Base-by-base conservation (phyloP, 2,329 filamentous ascomycete species). In the Calonectria montana region DNA sequence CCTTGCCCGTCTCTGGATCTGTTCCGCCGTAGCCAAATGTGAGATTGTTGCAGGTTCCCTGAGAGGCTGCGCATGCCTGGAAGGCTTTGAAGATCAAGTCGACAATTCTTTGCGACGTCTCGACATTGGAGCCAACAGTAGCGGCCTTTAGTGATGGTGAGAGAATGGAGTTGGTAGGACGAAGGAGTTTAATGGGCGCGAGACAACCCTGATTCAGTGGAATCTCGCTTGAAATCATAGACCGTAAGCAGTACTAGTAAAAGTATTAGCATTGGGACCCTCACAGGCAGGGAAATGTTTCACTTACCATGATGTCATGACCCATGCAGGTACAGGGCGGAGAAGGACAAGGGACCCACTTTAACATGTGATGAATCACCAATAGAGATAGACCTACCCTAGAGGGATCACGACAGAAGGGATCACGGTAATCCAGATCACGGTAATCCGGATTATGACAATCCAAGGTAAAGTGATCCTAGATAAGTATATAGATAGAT, bases 191-290 rank as follows among this genome's bases (percentile, higher is more conserved):
- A 77, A 97, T 93, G 0, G 94, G 94, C 59, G 90, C 90, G 3
- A 97, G 86, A 75, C 94, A 97, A 74, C 94, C 94, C 83, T 97
- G 94, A 83, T 97, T 97, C 6, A 97, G 88, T 0, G 94, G 94
- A 16, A 97, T 96, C 75, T 96, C 94, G 75, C 94, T 90, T 43
- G 90, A 91, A 77, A 97, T 95, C 71, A 97, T 88, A 78, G 92
- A 94, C 50, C 94, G 91, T 15, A 97, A 87, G 77, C 93, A 94
- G 87, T 97, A 97, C 53, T 62, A 50, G 16, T 4, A 48, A 27
- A 55, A 45, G 0, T 2, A 23, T 43, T 57, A 45, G 39, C 39
- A 15, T 27, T 9, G 25, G 12, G 23, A 29, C 6, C 15, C 2
- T 13, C 12, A 21, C 12, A 2, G 9, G 15, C 13, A 10, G 9